Base-by-base conservation (phyloP, 441 rosid species). In the Melastoma candidum region DNA sequence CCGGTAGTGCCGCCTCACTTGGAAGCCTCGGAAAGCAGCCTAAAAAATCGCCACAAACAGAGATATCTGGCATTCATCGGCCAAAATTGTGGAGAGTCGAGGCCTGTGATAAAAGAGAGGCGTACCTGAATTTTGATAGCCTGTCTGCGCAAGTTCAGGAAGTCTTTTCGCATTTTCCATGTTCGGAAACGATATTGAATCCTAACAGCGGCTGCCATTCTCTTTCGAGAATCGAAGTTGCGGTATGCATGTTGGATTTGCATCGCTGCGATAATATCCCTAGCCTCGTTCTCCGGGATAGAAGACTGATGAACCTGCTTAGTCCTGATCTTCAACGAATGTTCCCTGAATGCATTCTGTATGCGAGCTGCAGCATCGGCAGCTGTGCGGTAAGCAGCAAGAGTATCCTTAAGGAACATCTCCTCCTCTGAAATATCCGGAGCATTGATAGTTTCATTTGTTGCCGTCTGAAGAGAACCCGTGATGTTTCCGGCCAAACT, bases 361-460 rank as follows among this genome's bases (percentile, higher is more conserved):
- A 94, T 94, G 12, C 92, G 92, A 2, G 86, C 93, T 5, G 99
- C 99, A 5, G 97, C 99, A 65, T 79, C 96, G 53, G 97, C 97
- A 53, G 92, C 85, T 14, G 89, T 87, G 49, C 87, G 61, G 62
- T 90, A 87, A 49, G 99, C 95, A 11, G 87, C 79, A 73, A 94
- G 67, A 57, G 92, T 71, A 54, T 90, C 96, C 71, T 82, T 87
- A 65, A 90, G 71, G 71, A 68, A 72, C 47, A 80, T 60, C 60
- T 89, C 96, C 17, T 90, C 96, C 66, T 85, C 80, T 10, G 61
- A 74, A 11, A 72, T 57, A 51, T 79, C 71, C 52, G 58, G 72
- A 44, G 74, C 51, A 43, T 69, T 72, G 4, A 48, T 25, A 2
- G 49, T 52, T 44, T 83, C 78, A 43, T 63, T 61, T 53, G 80